phyloP scores from a whole-genome alignment of 2,329 filamentous ascomycete species.

The Colletotrichum horii region DNA sequence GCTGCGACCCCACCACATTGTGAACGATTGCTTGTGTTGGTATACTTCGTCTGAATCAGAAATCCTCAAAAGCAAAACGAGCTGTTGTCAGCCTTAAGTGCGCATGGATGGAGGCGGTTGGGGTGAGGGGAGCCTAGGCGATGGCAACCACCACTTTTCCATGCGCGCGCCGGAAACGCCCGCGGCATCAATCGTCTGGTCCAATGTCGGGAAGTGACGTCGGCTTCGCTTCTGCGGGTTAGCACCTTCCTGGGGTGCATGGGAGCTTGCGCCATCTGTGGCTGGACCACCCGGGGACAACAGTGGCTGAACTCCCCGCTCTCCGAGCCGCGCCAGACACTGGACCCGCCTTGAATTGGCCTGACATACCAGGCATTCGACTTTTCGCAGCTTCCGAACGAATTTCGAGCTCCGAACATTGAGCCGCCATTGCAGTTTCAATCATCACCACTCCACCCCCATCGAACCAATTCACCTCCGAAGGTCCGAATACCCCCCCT shows the following conservation, averaged over 20 bases:
- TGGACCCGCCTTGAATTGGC: not conserved
- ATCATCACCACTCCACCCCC: conserved; percentile 32
- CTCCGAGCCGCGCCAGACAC: not conserved
- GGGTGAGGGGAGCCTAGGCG: not conserved
- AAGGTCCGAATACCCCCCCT: conserved; percentile 25
- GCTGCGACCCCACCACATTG: conserved; percentile 42
- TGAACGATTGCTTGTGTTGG: not conserved
- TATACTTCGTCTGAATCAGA: conserved; percentile 16
- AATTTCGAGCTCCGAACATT: conserved; percentile 26
- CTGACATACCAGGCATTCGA: conserved; percentile 7
- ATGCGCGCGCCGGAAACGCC: conserved; percentile 16
- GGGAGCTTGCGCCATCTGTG: conserved; percentile 6
- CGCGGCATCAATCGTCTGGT: conserved; percentile 10
- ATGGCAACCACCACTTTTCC: not conserved
- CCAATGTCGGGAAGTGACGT: conserved; percentile 12
- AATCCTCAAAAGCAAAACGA: not conserved
- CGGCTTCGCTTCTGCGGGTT: not conserved
- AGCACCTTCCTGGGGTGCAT: not conserved
- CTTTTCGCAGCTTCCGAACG: conserved; percentile 18
- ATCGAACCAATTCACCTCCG: conserved; percentile 30
- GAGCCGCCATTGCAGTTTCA: conserved; percentile 4
- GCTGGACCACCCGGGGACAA: not conserved
- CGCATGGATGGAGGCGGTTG: conserved; percentile 1
- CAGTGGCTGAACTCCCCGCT: conserved; percentile 8
- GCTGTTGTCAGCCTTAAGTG: conserved; percentile 2